A percentile compares a stretch with the other conserved stretches of the same genome.
phyloP scores from a whole-genome alignment of 2,329 filamentous ascomycete genomes.

The Mariannaea sp. region DNA sequence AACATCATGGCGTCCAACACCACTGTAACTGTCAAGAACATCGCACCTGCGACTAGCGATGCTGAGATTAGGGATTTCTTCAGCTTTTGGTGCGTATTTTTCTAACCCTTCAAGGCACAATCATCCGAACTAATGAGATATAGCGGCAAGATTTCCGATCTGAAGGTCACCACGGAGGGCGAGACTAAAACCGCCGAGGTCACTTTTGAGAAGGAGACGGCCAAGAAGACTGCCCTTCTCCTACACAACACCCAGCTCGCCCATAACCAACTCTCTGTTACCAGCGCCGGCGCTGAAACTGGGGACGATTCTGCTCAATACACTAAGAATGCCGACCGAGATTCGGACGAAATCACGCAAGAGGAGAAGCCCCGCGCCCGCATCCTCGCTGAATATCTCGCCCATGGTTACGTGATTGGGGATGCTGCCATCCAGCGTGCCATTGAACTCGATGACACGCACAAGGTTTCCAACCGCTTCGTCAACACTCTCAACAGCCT shows the following conservation, averaged over 20 bases:
- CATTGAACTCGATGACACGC: slow-evolving; percentile 86
- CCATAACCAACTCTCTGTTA: slow-evolving; percentile 78
- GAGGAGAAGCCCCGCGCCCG: slow-evolving; percentile 96
- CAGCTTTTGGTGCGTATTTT: slow-evolving; percentile 80
- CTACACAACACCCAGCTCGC: slow-evolving; percentile 97
- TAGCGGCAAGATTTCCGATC: slow-evolving; percentile 87
- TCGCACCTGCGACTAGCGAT: slow-evolving; percentile 79
- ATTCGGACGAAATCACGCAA: slow-evolving; percentile 77
- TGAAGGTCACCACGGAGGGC: slow-evolving; percentile 74
- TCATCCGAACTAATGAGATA: slow-evolving; percentile 24
- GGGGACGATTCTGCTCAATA: slow-evolving; percentile 64
- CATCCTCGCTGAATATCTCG: slow-evolving; percentile 94
- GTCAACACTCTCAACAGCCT: slow-evolving; percentile 74
- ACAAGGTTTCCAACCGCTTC: slow-evolving; percentile 84
- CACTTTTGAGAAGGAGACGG: slow-evolving; percentile 94
- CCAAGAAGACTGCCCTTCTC: slow-evolving; percentile 94
- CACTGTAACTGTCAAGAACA: slow-evolving; percentile 89
- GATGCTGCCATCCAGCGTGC: slow-evolving; percentile 77
- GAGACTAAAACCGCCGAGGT: slow-evolving; percentile 85
- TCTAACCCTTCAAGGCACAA: neutral
- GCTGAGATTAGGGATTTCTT: slow-evolving; percentile 97
- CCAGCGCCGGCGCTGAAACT: slow-evolving; percentile 67
- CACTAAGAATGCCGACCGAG: slow-evolving; percentile 60
- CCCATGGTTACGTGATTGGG: slow-evolving; percentile 87
- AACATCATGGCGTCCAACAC: slow-evolving; percentile 59